phyloP scores from a whole-genome alignment of 495 filamentous ascomycete genomes.

The Bombardia bombarda region DNA sequence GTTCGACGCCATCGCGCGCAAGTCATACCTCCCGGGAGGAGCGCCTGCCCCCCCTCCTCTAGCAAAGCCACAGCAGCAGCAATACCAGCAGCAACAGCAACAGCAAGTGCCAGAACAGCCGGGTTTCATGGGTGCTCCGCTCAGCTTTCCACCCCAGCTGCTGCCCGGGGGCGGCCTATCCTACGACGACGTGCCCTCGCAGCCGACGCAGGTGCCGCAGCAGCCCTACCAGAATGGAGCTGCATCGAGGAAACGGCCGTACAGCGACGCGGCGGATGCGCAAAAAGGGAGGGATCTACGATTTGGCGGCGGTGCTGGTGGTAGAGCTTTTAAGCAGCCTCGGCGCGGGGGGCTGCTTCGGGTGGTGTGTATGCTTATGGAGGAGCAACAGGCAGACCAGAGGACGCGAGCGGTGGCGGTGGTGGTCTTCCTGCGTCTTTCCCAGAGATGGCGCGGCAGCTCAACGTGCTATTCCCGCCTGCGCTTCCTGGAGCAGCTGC shows the following conservation, averaged over 20 bases:
- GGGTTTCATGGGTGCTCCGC: too few relatives aligned
- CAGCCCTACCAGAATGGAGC: constrained; percentile 10
- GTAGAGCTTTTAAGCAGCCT: constrained; percentile 19
- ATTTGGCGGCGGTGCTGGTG: constrained; percentile 19
- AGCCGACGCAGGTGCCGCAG: constrained; percentile 3
- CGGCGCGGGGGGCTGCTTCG: constrained; percentile 45
- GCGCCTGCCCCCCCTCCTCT: constrained; percentile 38
- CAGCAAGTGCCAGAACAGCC: too few relatives aligned
- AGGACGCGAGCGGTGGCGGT: constrained; percentile 17
- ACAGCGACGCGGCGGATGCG: constrained; percentile 27
- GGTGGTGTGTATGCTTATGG: too few relatives aligned
- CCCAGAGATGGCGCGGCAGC: not conserved
- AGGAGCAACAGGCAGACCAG: constrained; percentile 38
- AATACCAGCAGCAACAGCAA: too few relatives aligned
- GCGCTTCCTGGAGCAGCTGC: constrained; percentile 1
- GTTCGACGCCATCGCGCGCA: constrained; percentile 62
- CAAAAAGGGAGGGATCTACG: constrained; percentile 18
- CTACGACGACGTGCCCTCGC: constrained; percentile 17
- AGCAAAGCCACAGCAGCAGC: constrained; percentile 14
- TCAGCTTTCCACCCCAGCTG: constrained; percentile 12
- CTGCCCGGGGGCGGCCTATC: constrained; percentile 11
- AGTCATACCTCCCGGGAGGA: constrained; percentile 51
- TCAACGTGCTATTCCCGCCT: not conserved
- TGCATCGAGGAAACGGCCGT: constrained; percentile 21
- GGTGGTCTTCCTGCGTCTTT: too few relatives aligned